Evolutionary conservation across 2,329 filamentous ascomycete species (phyloP).

Genomic region (Tolypocladium capitatum): DNA sequence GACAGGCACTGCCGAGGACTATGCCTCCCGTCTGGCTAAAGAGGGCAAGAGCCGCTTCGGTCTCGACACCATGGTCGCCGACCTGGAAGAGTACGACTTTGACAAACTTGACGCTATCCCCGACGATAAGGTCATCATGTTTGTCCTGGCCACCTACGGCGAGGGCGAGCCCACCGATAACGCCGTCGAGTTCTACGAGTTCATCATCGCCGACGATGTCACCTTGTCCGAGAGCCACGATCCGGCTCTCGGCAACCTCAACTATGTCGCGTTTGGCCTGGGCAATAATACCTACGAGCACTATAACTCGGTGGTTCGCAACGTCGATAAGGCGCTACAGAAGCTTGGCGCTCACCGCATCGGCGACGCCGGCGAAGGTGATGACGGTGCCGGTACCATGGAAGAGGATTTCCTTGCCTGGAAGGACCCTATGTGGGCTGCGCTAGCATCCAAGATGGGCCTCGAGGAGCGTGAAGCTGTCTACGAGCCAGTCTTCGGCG

Average conservation of each 20-base stretch:
- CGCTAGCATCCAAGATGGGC: slow-evolving; percentile 68
- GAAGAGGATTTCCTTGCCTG: slow-evolving; percentile 98
- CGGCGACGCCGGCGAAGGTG: slow-evolving; percentile 82
- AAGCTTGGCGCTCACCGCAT: slow-evolving; percentile 77
- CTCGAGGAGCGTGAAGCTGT: slow-evolving; percentile 91
- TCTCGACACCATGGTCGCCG: slow-evolving; percentile 94
- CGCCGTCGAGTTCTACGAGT: slow-evolving; percentile 97
- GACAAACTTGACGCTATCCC: slow-evolving; percentile 85
- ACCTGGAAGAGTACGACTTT: slow-evolving; percentile 95
- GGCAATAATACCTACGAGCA: slow-evolving; percentile 99
- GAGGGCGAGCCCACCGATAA: slow-evolving; percentile 98
- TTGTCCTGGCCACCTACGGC: slow-evolving; percentile 92
- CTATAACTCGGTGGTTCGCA: slow-evolving; percentile 97
- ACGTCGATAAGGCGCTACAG: slow-evolving; percentile 67
- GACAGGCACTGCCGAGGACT: slow-evolving; percentile 96
- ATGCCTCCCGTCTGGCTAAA: slow-evolving; percentile 89
- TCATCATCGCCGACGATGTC: slow-evolving; percentile 70
- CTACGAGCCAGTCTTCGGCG: slow-evolving; percentile 84
- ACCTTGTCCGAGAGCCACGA: slow-evolving; percentile 66
- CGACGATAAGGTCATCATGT: slow-evolving; percentile 83
- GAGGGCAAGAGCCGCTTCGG: slow-evolving; percentile 94
- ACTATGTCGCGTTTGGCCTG: slow-evolving; percentile 89
- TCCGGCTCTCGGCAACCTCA: slow-evolving; percentile 66
- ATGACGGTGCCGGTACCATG: slow-evolving; percentile 97
- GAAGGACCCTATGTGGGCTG: slow-evolving; percentile 98